Evolutionary conservation across 2,329 filamentous ascomycete species (phyloP).

Genomic region (Fusarium subglutinans): DNA sequence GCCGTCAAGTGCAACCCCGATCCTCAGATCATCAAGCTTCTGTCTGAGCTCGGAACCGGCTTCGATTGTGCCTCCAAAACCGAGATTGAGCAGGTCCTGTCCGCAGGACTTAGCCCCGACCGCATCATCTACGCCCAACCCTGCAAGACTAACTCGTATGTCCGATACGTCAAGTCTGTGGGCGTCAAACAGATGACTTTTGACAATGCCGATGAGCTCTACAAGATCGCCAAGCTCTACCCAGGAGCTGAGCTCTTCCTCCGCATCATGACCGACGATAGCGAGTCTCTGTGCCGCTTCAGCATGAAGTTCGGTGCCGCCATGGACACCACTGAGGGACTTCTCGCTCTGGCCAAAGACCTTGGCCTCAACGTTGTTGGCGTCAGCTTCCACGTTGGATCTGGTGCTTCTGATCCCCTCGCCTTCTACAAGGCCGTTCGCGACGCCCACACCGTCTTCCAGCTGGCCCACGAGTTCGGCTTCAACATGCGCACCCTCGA

Average conservation of each 20-base stretch:
- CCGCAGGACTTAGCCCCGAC: constrained; percentile 81
- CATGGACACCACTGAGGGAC: constrained; percentile 79
- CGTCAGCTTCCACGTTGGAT: constrained; percentile 98
- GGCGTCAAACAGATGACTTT: constrained; percentile 99
- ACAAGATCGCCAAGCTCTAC: constrained; percentile 94
- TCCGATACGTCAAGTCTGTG: constrained; percentile 85
- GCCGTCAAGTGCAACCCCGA: constrained; percentile 99
- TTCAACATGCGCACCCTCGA: constrained; percentile 88
- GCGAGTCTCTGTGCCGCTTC: constrained; percentile 89
- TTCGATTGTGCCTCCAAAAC: constrained; percentile 99
- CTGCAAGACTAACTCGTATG: constrained; percentile 98
- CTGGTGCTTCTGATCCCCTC: constrained; percentile 91
- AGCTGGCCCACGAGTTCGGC: constrained; percentile 80
- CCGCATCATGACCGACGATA: constrained; percentile 96
- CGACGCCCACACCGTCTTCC: constrained; percentile 89
- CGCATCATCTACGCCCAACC: constrained; percentile 99
- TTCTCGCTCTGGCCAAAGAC: constrained; percentile 82
- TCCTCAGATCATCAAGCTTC: constrained; percentile 84
- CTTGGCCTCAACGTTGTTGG: constrained; percentile 91
- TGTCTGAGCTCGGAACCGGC: constrained; percentile 87
- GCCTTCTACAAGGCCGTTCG: constrained; percentile 91
- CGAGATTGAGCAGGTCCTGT: constrained; percentile 92
- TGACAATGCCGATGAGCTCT: constrained; percentile 96
- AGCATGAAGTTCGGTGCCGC: constrained; percentile 98
- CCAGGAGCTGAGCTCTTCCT: constrained; percentile 91